Base-by-base conservation (phyloP, 2,329 filamentous ascomycete species). In the Exophiala xenobiotica region DNA sequence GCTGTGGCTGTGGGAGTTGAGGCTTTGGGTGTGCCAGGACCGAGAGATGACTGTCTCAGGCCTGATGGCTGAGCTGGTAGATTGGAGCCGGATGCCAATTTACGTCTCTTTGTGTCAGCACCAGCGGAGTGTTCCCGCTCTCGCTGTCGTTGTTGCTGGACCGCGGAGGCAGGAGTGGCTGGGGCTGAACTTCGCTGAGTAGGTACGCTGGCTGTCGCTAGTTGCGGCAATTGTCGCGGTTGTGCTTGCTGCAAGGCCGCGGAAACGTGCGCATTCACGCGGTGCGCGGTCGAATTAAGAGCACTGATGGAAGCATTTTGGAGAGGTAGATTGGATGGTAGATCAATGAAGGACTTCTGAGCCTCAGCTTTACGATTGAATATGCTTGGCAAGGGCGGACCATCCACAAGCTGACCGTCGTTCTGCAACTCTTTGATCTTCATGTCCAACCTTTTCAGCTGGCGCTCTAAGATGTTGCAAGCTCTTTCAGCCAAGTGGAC, bases 21-120 rank as follows among this genome's bases (percentile, higher is more conserved):
- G 0, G 78, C 73, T 62, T 84, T 84, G 3, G 82, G 82, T 1
- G 82, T 85, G n/a, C 80, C 80, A 14, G 80, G 82, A 0, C 81
- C 82, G 9, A 82, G 69, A 0, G 81, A 85, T 0, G 79, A 78
- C 64, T 85, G 82, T 5, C 82, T 77, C 2, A 85, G 72, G 49
- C 71, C 74, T 14, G 78, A 81, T 0, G 78, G 76, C 2, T 77
- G 72, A 9, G 74, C 68, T 2, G 80, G 81, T 0, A 84, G 70
- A 46, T 58, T 63, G 37, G 57, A 49, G 22, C 51, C 53, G 5
- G 56, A 49, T 6, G 55, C 74, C 22, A 83, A 67, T 16, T 80
- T 78, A 22, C 81, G 79, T 4, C 82, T 78, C 66, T 85, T 85
- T 62, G 68, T 78, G 40, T 81, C 78, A n/a, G 74, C 73, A 3